Evolutionary conservation across 2,329 filamentous ascomycete species (phyloP).

Genomic region (Clarireedia hainanense): DNA sequence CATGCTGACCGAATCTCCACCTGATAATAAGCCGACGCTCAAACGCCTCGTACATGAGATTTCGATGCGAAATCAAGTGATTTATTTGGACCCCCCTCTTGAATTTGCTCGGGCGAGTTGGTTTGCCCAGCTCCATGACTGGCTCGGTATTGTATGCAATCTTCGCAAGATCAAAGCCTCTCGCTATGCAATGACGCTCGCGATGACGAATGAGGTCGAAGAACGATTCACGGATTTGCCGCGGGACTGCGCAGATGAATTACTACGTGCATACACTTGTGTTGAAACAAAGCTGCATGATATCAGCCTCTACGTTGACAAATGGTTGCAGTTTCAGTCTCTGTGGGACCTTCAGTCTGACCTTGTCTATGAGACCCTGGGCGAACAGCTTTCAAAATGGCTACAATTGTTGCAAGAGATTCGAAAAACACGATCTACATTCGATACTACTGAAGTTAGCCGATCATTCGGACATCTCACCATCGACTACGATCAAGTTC

Average conservation of each 20-base stretch:
- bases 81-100: constrained; percentile 89
- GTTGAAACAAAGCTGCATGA: constrained; percentile 76
- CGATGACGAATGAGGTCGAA: constrained; percentile 57
- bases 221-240: constrained; percentile 78
- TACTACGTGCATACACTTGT: constrained; percentile 72
- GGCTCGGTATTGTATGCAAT: constrained; percentile 89
- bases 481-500: constrained; percentile 97
- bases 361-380: constrained; percentile 85
- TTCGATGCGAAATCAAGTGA: constrained; percentile 95
- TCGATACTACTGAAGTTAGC: constrained; percentile 93
- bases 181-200: constrained; percentile 82
- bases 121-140: constrained; percentile 86
- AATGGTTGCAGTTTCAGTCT: constrained; percentile 98
- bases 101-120: constrained; percentile 89
- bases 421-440: constrained; percentile 87
- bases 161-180: constrained; percentile 91
- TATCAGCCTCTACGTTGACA: constrained; percentile 82
- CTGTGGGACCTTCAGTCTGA: constrained; percentile 96
- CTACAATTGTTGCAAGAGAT: constrained; percentile 95
- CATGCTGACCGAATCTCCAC: constrained; percentile 34
- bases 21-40: constrained; percentile 54
- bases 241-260: constrained; percentile 68
- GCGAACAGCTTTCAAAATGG: constrained; percentile 88
- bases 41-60: constrained; percentile 79
- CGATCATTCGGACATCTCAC: constrained; percentile 88